phyloP scores from a whole-genome alignment of 352 stramenopile species.

The Pythium coloratum region DNA sequence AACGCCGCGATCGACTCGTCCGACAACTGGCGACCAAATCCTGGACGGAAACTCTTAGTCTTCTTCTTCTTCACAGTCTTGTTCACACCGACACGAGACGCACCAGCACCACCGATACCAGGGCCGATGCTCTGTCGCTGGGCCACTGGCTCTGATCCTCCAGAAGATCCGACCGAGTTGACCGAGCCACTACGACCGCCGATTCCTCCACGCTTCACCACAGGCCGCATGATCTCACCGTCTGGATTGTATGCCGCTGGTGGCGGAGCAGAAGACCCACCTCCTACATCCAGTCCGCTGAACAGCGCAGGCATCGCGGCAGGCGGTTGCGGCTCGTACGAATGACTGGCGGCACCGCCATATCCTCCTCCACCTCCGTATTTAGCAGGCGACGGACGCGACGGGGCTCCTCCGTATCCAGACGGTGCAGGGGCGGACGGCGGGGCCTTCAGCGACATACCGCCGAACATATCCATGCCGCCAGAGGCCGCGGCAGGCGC shows the following conservation, averaged over 20 bases:
- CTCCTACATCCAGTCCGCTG: conserved; percentile 24
- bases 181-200: conserved; percentile 37
- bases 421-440: conserved; percentile 1
- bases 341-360: conserved; percentile 14
- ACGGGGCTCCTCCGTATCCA: conserved; percentile 18
- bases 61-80: conserved; percentile 78
- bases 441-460: conserved; percentile 59
- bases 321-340: conserved; percentile 4
- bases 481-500: conserved; percentile 15
- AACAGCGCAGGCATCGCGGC: conserved; percentile 15
- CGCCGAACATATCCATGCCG: conserved; percentile 71
- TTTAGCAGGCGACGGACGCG: conserved; percentile 22
- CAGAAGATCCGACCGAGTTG: conserved; percentile 45
- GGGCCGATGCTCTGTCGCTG: conserved; percentile 20
- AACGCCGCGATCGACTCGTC: conserved; percentile 78
- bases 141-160: not conserved
- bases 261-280: not conserved
- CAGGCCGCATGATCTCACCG: conserved; percentile 18
- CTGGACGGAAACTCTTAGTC: conserved; percentile 82
- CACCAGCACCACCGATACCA: not conserved
- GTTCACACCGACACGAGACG: conserved; percentile 23
- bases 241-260: conserved; percentile 4
- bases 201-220: conserved; percentile 9
- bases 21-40: conserved; percentile 81
- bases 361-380: conserved; percentile 17